Base-by-base conservation (phyloP, 192 early-diverging fungal genomes). In the Spinellus fusiger region DNA sequence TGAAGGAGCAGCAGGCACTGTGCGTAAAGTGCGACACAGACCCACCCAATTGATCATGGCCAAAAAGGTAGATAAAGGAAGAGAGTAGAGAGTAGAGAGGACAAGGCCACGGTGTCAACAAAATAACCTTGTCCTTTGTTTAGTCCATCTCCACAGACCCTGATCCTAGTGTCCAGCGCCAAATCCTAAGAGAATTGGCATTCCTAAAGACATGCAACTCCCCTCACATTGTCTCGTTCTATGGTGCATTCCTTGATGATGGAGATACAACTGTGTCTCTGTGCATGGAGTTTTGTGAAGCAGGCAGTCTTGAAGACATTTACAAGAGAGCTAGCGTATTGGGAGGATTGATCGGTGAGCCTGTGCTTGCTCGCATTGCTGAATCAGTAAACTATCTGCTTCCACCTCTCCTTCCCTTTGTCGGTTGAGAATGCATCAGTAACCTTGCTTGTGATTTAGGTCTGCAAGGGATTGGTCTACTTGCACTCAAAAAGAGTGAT, bases 241-340 rank as follows among this genome's bases (percentile, higher is more conserved):
- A 89, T 64, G 98, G 98, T 40, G 92, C 94, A 6, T 96, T 89
- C 60, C 77, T 90, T 47, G 83, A 90, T 47, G 90, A 91, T 20
- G 88, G 83, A 54, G 85, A 87, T 49, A 76, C 79, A 48, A 84
- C 84, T 2, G 83, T 99, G 5, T 91, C 88, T 4, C 91, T 99
- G 37, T 95, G 91, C 72, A 96, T 99, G 90, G 98, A 98, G 78
- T 96, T 89, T 67, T 94, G 94, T 77, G 89, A 92, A 65, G 84
- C 87, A 8, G 96, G 98, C 20, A 94, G 92, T 50, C 80, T 99
- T 34, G 93, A 98, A 61, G 78, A 81, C 29, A 89, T 99, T 15
- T 97, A 96, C 70, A 93, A 91, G 74, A 74, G 79, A 10, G 80
- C 83, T 40, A 72, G 74, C 25, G 73, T 78, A 49, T 80, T 87